phyloP scores from a whole-genome alignment of 495 filamentous ascomycete genomes.

The Astrothelium subdiscretum region DNA sequence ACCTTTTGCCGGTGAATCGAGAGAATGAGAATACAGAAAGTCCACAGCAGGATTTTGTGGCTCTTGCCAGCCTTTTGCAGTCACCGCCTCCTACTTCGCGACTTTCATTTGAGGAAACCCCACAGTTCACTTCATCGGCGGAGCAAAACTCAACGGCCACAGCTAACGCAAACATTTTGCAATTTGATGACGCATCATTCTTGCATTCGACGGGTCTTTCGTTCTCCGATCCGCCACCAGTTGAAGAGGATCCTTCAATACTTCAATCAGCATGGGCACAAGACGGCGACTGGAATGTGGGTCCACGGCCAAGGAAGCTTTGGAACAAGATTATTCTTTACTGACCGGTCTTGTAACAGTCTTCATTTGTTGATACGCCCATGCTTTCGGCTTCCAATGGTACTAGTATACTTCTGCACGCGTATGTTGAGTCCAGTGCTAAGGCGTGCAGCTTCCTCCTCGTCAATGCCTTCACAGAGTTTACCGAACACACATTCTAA shows the following conservation, averaged over 20 bases:
- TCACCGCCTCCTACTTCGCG: no score
- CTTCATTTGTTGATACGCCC: neutral
- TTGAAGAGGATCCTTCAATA: neutral
- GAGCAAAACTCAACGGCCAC: neutral
- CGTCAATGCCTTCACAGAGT: neutral
- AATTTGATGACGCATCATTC: neutral
- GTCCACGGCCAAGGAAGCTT: neutral
- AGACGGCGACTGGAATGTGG: neutral
- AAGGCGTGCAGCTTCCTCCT: neutral
- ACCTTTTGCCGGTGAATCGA: no score
- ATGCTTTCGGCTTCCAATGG: neutral
- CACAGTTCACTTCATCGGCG: neutral
- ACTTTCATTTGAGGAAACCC: no score
- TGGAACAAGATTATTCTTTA: neutral
- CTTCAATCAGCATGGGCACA: neutral
- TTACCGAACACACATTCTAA: neutral
- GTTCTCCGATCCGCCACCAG: neutral
- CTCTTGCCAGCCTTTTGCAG: neutral
- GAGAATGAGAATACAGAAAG: no score
- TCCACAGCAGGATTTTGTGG: neutral
- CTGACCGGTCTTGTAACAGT: neutral
- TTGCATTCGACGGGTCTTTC: neutral
- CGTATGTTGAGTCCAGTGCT: neutral
- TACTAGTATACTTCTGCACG: neutral
- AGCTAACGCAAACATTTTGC: neutral